Evolutionary conservation across 805 yeast genomes (phyloP).

Genomic region (Wickerhamomyces ciferrii): DNA sequence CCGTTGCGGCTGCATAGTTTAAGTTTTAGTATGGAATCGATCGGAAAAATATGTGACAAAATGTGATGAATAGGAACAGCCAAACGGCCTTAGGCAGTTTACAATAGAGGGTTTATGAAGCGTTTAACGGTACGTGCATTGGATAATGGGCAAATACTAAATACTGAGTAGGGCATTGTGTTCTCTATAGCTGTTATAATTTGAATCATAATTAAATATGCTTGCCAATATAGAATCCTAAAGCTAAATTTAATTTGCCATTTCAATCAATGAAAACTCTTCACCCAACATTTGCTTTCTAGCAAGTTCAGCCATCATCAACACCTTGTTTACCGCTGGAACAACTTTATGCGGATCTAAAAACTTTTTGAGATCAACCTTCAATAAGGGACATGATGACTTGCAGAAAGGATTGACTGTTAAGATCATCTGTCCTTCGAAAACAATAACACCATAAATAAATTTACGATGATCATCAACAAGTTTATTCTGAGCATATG

Average conservation of each 20-base stretch:
- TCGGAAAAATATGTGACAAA: not conserved
- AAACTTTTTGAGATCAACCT: not conserved
- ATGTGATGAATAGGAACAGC: too few species aligned
- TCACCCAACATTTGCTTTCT: not conserved
- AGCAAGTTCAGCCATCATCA: slow-evolving; percentile 1
- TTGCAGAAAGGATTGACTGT: not conserved
- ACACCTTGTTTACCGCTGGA: not conserved
- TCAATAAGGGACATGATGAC: not conserved
- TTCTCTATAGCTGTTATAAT: too few species aligned
- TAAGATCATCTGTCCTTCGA: not conserved
- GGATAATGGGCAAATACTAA: too few species aligned
- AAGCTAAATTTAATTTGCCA: too few species aligned
- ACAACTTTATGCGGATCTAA: not conserved
- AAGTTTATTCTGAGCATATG: not conserved
- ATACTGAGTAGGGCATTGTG: too few species aligned
- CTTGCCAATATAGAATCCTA: too few species aligned
- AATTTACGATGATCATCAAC: not conserved
- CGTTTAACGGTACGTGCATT: too few species aligned
- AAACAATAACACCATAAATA: not conserved
- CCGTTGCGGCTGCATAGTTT: not conserved
- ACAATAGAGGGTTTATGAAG: too few species aligned
- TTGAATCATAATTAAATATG: too few species aligned
- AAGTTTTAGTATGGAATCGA: not conserved
- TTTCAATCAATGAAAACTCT: not conserved
- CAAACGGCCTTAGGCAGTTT: too few species aligned